Percentiles rank a stretch among this genome's conserved stretches.
Conservation (phyloP, 345 rosid species). For the Brassica cretica region DNA sequence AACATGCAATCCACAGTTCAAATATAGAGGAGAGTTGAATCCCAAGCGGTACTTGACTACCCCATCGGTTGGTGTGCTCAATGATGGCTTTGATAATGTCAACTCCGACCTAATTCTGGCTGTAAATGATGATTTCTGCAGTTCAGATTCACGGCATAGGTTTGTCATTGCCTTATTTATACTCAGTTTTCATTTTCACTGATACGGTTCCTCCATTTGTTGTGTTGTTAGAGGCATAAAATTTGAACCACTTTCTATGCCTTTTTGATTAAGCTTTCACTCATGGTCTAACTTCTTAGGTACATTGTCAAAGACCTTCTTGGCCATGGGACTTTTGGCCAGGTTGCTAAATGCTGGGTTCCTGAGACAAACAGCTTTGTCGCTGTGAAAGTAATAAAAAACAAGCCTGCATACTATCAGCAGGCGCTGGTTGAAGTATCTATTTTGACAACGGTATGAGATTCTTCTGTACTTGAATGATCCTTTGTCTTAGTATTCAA, state of each 20-base stretch:
- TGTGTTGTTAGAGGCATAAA: conserved; percentile 16
- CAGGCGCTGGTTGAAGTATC: conserved; percentile 99
- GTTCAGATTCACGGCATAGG: conserved; percentile 82
- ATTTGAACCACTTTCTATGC: conserved; percentile 11
- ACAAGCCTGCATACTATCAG: conserved; percentile 97
- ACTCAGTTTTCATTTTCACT: conserved; percentile 1
- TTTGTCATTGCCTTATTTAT: conserved; percentile 39
- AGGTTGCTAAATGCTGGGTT: conserved; percentile 98
- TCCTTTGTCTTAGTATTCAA: conserved; percentile 27
- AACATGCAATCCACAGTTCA: conserved; percentile 85
- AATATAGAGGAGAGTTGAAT: conserved; percentile 86
- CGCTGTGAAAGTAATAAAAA: conserved; percentile 96
- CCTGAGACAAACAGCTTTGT: conserved; percentile 66
- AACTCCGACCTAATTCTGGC: conserved; percentile 93
- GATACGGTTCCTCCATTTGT: conserved; percentile 16
- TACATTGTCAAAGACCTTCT: conserved; percentile 96
- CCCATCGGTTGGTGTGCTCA: conserved; percentile 88
- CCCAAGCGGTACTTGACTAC: conserved; percentile 95
- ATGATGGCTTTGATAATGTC: conserved; percentile 92
- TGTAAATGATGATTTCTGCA: conserved; percentile 70
- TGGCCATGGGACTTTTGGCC: conserved; percentile 99
- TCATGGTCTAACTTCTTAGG: conserved; percentile 48
- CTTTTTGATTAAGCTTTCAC: conserved; percentile 29
- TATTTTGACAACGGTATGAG: conserved; percentile 80
- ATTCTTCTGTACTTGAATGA: conserved; percentile 25